Evolutionary conservation across 495 filamentous ascomycete genomes (phyloP).

Genomic region (Astrothelium subdiscretum): DNA sequence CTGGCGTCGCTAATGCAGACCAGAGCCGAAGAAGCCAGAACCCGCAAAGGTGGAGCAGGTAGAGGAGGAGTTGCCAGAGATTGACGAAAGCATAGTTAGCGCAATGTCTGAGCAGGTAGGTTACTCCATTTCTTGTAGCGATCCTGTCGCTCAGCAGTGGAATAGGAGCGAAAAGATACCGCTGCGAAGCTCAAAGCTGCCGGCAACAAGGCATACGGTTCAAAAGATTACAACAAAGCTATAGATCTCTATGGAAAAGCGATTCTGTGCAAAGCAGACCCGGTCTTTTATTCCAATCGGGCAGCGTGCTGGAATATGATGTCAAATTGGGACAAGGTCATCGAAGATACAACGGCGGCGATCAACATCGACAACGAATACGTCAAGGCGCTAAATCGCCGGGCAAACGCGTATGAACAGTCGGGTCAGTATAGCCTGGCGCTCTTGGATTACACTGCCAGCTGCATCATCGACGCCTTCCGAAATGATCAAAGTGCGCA

Average conservation of each 20-base stretch:
- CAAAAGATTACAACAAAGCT: slow-evolving; percentile 79
- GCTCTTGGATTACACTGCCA: slow-evolving; percentile 92
- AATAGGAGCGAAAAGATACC: slow-evolving; percentile 60
- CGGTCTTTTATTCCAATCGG: slow-evolving; percentile 96
- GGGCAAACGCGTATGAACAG: slow-evolving; percentile 93
- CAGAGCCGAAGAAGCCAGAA: slow-evolving; percentile 34
- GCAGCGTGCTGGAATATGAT: slow-evolving; percentile 95
- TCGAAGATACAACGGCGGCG: slow-evolving; percentile 92
- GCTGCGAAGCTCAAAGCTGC: slow-evolving; percentile 85
- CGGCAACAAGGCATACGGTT: slow-evolving; percentile 91
- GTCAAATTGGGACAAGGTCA: slow-evolving; percentile 85
- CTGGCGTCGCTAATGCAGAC: neutral
- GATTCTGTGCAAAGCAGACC: slow-evolving; percentile 91
- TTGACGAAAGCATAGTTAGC: slow-evolving; percentile 66
- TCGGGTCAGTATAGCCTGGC: slow-evolving; percentile 83
- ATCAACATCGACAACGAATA: slow-evolving; percentile 88
- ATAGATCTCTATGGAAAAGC: slow-evolving; percentile 93
- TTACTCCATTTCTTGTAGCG: slow-evolving; percentile 4
- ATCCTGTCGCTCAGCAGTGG: slow-evolving; percentile 23
- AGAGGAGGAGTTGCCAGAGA: slow-evolving; percentile 70
- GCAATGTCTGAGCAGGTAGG: slow-evolving; percentile 54
- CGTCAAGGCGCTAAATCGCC: slow-evolving; percentile 91
- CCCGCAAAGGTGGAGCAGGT: slow-evolving; percentile 46
- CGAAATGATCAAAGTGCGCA: slow-evolving; percentile 77
- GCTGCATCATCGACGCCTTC: slow-evolving; percentile 97